These are phyloP conservation scores for Eucalyptus cloeziana DNA, from an alignment of 345 rosid species.

Conservation along the genomic window DNA sequence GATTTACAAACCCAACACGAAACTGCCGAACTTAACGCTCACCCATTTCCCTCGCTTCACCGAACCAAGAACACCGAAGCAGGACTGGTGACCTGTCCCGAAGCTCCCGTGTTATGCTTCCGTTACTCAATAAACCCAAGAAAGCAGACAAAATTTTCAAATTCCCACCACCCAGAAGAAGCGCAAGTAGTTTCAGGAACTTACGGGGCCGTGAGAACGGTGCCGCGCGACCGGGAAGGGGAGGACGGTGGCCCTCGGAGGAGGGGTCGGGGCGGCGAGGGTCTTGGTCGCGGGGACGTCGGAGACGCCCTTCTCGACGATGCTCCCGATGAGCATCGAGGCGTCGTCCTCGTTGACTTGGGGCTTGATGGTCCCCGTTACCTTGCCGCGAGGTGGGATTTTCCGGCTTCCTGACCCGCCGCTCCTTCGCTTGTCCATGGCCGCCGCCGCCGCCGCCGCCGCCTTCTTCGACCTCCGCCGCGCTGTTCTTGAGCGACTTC, in stretches of 20 bases:
- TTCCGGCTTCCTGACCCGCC: neutral
- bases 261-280: conserved; percentile 9
- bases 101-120: neutral
- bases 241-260: conserved; percentile 49
- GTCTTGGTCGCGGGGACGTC: conserved; percentile 8
- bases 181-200: neutral
- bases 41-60: neutral
- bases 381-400: neutral
- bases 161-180: neutral
- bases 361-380: conserved; percentile 4
- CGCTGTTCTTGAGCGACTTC: neutral
- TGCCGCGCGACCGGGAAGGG: conserved; percentile 91
- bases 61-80: neutral
- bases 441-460: neutral
- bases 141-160: neutral
- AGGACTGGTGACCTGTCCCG: neutral
- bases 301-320: conserved; percentile 58
- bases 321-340: conserved; percentile 44
- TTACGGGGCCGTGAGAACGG: conserved; percentile 86
- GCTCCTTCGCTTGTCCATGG: conserved; percentile 8
- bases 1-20: neutral
- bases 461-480: neutral
- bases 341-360: conserved; percentile 8
- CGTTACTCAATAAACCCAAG: neutral
- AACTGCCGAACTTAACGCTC: neutral